Evolutionary conservation across 306 rosid species (phyloP).

Genomic region (Dryas alaskensis): DNA sequence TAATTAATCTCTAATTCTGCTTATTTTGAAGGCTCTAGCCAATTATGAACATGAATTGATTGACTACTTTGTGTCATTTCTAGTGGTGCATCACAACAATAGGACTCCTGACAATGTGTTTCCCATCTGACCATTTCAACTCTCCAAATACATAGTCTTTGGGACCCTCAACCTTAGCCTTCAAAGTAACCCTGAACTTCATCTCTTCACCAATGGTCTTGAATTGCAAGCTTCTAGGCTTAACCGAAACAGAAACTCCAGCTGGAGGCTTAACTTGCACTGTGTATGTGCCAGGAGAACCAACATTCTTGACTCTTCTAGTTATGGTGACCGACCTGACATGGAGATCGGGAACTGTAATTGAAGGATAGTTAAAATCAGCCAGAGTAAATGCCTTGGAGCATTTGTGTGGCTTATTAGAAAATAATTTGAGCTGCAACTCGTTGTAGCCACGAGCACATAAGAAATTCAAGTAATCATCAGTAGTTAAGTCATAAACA

Average conservation of each 20-base stretch:
- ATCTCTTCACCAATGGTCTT: conserved; percentile 36
- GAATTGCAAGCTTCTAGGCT: conserved; percentile 35
- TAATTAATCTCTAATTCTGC: too few species aligned
- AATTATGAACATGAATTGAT: neutral
- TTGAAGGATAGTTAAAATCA: conserved; percentile 59
- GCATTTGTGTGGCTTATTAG: conserved; percentile 26
- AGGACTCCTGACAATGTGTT: conserved; percentile 29
- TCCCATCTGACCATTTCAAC: conserved; percentile 42
- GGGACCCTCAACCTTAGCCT: neutral
- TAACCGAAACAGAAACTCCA: conserved; percentile 20
- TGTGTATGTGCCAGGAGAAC: conserved; percentile 31
- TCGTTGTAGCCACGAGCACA: conserved; percentile 49
- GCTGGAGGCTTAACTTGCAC: conserved; percentile 11
- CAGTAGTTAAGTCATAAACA: conserved; percentile 44
- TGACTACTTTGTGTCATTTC: neutral
- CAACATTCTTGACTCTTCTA: conserved; percentile 54
- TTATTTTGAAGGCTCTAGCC: neutral
- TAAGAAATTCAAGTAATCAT: conserved; percentile 54
- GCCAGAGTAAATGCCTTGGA: conserved; percentile 23
- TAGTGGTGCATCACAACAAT: conserved; percentile 10
- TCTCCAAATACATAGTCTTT: conserved; percentile 25
- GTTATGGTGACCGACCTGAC: conserved; percentile 14
- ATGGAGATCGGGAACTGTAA: conserved; percentile 19
- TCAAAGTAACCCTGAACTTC: conserved; percentile 33
- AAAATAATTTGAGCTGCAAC: conserved; percentile 24